Conservation (phyloP, 139 green algal genomes). For the Micromonas commoda region DNA sequence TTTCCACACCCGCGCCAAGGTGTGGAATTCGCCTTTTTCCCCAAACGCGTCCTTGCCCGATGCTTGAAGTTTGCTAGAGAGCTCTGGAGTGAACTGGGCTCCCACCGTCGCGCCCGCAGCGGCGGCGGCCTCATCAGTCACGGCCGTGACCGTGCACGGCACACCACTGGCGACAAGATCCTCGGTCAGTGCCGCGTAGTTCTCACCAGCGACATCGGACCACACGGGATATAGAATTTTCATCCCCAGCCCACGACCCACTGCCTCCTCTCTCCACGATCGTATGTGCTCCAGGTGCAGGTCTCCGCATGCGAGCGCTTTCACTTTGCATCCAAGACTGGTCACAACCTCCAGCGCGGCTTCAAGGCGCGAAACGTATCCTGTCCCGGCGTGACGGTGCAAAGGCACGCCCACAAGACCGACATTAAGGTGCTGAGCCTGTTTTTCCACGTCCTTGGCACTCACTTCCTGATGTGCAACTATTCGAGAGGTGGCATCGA, state of each 20-base stretch:
- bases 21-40: constrained; percentile 13
- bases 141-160: neutral
- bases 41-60: constrained; percentile 4
- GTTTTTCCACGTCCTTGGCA: neutral
- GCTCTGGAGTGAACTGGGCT: neutral
- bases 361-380: neutral
- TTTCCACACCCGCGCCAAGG: constrained; percentile 5
- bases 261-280: neutral
- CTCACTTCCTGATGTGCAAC: constrained; percentile 11
- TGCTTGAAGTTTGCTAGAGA: no score
- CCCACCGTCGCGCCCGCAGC: neutral
- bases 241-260: constrained; percentile 1
- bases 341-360: neutral
- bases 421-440: constrained; percentile 4
- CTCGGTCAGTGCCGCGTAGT: neutral
- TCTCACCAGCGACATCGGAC: no score
- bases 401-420: constrained; percentile 4
- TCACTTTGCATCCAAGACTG: neutral
- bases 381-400: neutral
- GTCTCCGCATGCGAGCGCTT: constrained; percentile 5
- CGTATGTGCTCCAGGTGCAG: constrained; percentile 2
- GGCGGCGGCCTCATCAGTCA: neutral
- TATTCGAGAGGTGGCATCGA: neutral
- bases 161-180: constrained; percentile 8
- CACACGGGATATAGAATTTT: neutral